Evolutionary conservation across 2,329 filamentous ascomycete species (phyloP), one percentile per base, ranked within the genome.

Genomic region (Gnomoniopsis sp.): DNA sequence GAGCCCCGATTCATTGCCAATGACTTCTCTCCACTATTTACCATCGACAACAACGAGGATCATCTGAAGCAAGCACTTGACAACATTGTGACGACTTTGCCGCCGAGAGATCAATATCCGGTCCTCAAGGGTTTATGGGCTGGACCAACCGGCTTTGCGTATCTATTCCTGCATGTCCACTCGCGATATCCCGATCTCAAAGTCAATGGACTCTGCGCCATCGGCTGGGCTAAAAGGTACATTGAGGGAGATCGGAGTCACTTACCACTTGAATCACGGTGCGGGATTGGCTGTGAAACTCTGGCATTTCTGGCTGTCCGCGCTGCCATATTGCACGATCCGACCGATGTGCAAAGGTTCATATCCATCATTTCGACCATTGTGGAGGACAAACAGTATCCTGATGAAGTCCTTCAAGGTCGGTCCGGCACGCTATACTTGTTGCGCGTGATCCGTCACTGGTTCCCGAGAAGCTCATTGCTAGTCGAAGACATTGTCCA

Each of bases 391-490:
- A 79, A 80, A 26, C 77, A 71, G 1, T 77, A 74, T 38, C 67
- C 72, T 1, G 84, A 88, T 55, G 88, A 90, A 66, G 81, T 87
- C 70, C 72, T 88, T 6, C 86, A 87, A 68, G 88, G 88, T 6
- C 79, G 86, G 12, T 85, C 88, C 1, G 88, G 88, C 0, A 83
- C 85, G 55, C 75, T 91, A 23, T 90, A 90, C 68, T 74, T 89
- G 47, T 77, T 91, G 44, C 79, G 88, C 1, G 72, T 89, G 59
- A 82, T 89, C 36, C 81, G 80, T 22, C 77, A 79, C 30, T 80
- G 79, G 62, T 82, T 88, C 49, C 70, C 77, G 0, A 74, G 78
- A 34, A 78, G 80, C 55, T 72, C 74, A 17, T 68, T 74, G 10
- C 74, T 80, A 0, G 70, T 83, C 11, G 79, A 87, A 55, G 71